A percentile compares a stretch with the other conserved stretches of the same genome.
Evolutionary conservation across 2,329 filamentous ascomycete genomes (phyloP).

Genomic region (Sporothrix curviconia): DNA sequence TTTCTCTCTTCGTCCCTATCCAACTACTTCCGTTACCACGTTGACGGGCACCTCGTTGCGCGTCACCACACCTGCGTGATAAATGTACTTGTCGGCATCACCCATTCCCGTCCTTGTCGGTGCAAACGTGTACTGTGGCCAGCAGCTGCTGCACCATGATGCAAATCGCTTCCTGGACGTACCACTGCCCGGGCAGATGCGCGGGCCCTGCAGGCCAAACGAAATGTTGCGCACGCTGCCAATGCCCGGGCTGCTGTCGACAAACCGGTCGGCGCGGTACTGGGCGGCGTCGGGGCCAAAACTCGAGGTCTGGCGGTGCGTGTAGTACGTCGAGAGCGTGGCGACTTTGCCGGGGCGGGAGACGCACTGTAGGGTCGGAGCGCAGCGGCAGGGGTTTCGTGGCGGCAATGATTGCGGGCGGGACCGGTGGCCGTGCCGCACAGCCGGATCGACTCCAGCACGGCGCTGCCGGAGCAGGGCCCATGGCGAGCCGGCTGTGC

Average conservation of each 20-base stretch:
- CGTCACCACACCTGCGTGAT: slow-evolving; percentile 13
- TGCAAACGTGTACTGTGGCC: slow-evolving; percentile 5
- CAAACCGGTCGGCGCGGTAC: slow-evolving; percentile 12
- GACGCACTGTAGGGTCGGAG: not conserved
- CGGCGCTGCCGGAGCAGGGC: slow-evolving; percentile 10
- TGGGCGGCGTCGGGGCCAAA: slow-evolving; percentile 8
- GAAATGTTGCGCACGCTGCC: slow-evolving; percentile 11
- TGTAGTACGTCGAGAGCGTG: slow-evolving; percentile 9
- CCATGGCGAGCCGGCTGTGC: slow-evolving; percentile 9
- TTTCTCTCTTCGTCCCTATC: too few relatives aligned
- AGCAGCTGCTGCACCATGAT: slow-evolving; percentile 12
- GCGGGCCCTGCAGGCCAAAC: slow-evolving; percentile 12
- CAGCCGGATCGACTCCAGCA: slow-evolving; percentile 13
- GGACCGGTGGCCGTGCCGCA: slow-evolving; percentile 11
- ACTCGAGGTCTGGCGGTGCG: slow-evolving; percentile 1
- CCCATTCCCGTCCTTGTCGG: not conserved
- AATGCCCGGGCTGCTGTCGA: slow-evolving; percentile 2
- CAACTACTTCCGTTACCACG: not conserved
- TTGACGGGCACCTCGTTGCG: slow-evolving; percentile 8
- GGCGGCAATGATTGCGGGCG: slow-evolving; percentile 10
- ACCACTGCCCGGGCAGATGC: slow-evolving; percentile 12
- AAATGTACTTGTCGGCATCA: slow-evolving; percentile 13
- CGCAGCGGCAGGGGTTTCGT: not conserved
- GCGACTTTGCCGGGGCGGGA: slow-evolving; percentile 10
- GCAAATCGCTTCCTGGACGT: slow-evolving; percentile 13